phyloP scores from a whole-genome alignment of 2,329 filamentous ascomycete species.

The Aspergillus sergii region DNA sequence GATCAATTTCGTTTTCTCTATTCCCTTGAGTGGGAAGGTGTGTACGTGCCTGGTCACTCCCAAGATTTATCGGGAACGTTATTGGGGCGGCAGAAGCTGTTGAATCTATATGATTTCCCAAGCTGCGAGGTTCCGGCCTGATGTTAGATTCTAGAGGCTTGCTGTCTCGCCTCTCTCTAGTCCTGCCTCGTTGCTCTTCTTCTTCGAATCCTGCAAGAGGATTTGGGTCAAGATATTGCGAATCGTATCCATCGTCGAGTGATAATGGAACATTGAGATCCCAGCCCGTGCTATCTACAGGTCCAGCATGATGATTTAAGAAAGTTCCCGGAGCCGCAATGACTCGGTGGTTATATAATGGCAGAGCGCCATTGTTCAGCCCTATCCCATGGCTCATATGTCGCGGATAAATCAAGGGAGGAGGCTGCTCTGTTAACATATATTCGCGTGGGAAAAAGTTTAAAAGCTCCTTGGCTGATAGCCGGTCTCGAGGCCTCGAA shows the following conservation, averaged over 20 bases:
- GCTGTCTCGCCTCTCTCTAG: constrained; percentile 3
- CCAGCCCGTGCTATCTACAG: constrained; percentile 8
- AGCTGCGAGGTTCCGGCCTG: not conserved
- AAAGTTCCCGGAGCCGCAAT: constrained; percentile 15
- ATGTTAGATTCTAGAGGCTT: not conserved
- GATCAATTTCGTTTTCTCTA: constrained; percentile 22
- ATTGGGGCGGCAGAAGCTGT: not conserved
- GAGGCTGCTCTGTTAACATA: constrained; percentile 17
- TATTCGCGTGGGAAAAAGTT: constrained; percentile 61
- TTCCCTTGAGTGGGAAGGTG: constrained; percentile 1
- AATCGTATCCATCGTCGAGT: constrained; percentile 3
- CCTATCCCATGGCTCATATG: constrained; percentile 22
- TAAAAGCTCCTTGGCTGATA: constrained; percentile 73
- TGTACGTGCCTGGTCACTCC: not conserved
- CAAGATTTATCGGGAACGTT: not conserved
- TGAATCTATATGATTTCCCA: constrained; percentile 4
- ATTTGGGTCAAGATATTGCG: not conserved
- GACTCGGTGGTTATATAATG: constrained; percentile 21
- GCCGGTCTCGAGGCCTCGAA: constrained; percentile 70
- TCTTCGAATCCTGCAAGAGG: not conserved
- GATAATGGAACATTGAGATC: constrained; percentile 7
- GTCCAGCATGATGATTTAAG: constrained; percentile 14
- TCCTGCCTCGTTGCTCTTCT: not conserved
- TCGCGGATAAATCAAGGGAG: constrained; percentile 18
- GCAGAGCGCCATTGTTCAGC: constrained; percentile 21